Evolutionary conservation across 495 filamentous ascomycete genomes (phyloP), one percentile per base, ranked within the genome.

Genomic region (Friedmanniomyces endolithicus): DNA sequence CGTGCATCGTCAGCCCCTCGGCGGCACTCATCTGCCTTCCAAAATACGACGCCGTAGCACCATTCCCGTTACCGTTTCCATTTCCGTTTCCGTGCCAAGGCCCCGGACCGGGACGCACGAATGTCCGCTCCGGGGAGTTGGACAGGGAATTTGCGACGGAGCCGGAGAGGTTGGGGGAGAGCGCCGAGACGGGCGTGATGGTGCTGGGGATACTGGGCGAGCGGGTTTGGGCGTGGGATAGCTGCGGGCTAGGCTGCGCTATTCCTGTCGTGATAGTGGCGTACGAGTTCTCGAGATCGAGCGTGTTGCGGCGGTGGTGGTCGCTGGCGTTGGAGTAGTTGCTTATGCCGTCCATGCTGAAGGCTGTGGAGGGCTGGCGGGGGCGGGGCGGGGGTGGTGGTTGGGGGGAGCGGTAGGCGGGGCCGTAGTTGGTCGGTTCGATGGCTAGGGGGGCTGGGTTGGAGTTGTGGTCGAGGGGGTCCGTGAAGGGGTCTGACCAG

Each of bases 401-500:
- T 2, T 7, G 19, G 34, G 29, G 27, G 44, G 44, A 47, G 23
- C 2, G 17, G 16, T 23, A 27, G 23, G 4, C 12, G 3, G 44
- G 44, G 11, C 47, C 27, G 20, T 52, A 39, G n/a, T 44, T 44
- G 6, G 43, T 33, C 1, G 46, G 37, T 24, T 45, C 58, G 40
- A 48, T 22, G 20, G 52, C 55, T 2, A 56, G 29, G 11, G 60
- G 35, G 0, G 56, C 57, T 14, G 56, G 47, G 24, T 56, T 53
- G 53, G 53, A 49, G 11, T 52, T 48, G 31, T 57, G 46, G 12
- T 62, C 63, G 40, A 61, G 43, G 43, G 65, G 64, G 58, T 68
- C 66, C 0, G 60, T 58, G 41, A 68, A 68, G 8, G 66, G 66
- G 40, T 68, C 40, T 35, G 53, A 59, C 29, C n/a, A 44, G 11